phyloP scores from a whole-genome alignment of 2,329 filamentous ascomycete species.

The Daldinia sp. region DNA sequence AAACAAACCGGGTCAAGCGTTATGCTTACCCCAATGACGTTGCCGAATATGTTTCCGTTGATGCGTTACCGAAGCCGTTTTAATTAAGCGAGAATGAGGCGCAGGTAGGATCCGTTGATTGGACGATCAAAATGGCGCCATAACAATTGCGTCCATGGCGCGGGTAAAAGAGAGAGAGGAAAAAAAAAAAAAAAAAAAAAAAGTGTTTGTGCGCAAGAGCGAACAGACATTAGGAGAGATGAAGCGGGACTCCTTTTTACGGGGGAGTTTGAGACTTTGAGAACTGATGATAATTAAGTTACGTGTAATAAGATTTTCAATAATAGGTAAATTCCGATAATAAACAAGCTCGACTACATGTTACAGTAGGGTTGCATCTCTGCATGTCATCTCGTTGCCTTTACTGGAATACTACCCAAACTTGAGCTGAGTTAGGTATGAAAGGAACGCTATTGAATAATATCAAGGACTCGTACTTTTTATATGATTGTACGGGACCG shows the following conservation, averaged over 20 bases:
- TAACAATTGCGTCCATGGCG: constrained; percentile 4
- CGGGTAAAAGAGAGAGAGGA: constrained; percentile 4
- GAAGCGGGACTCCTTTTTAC: neutral
- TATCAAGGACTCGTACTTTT: constrained; percentile 16
- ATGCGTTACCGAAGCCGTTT: constrained; percentile 6
- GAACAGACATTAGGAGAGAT: constrained; percentile 2
- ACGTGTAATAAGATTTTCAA: no score
- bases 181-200: no score
- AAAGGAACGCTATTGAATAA: constrained; percentile 20
- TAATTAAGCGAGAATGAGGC: constrained; percentile 19
- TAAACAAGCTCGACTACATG: constrained; percentile 8
- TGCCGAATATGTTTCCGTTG: constrained; percentile 11
- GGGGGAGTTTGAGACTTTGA: neutral
- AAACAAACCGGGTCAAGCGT: neutral
- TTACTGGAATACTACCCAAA: constrained; percentile 23
- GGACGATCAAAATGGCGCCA: constrained; percentile 9
- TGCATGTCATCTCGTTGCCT: constrained; percentile 37
- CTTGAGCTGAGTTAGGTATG: constrained; percentile 2
- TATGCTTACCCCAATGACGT: constrained; percentile 10
- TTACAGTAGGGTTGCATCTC: constrained; percentile 19
- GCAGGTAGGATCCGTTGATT: neutral
- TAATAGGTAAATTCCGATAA: neutral
- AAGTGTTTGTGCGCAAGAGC: constrained; percentile 4
- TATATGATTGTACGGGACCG: constrained; percentile 15
- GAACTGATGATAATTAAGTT: neutral